Conservation (phyloP, 257 asterid species). For the Przewalskia tangutica region DNA sequence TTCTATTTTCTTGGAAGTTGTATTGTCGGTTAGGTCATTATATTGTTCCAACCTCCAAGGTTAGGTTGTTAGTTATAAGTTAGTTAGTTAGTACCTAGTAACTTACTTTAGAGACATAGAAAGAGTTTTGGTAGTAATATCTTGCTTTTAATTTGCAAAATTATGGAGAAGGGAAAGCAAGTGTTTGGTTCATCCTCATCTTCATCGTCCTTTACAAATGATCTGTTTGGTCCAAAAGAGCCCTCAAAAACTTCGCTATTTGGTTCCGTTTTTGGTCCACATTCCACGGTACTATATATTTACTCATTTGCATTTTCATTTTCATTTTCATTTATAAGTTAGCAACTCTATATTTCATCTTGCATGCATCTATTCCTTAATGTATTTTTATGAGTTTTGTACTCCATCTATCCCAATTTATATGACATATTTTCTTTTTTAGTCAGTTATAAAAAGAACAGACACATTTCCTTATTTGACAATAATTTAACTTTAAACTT, state of each 20-base stretch:
- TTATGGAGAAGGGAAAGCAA: constrained; percentile 64
- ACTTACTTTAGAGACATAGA: too few relatives aligned
- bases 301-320: background rate
- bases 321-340: too few relatives aligned
- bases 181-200: constrained; percentile 21
- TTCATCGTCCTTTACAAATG: constrained; percentile 35
- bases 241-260: constrained; percentile 13
- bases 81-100: too few relatives aligned
- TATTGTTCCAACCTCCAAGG: too few relatives aligned
- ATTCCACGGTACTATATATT: constrained; percentile 33
- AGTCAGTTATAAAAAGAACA: too few relatives aligned
- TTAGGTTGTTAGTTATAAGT: too few relatives aligned
- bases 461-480: too few relatives aligned
- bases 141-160: background rate
- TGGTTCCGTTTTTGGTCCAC: constrained; percentile 58
- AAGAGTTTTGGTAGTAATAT: too few relatives aligned
- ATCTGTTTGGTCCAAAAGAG: constrained; percentile 66
- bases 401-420: too few relatives aligned
- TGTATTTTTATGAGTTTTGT: background rate
- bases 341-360: background rate
- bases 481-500: too few relatives aligned
- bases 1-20: background rate
- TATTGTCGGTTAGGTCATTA: too few relatives aligned
- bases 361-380: background rate
- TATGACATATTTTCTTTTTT: too few relatives aligned